Percentiles rank a stretch among this genome's conserved stretches.
phyloP scores from a whole-genome alignment of 2,329 filamentous ascomycete genomes.

The Alternaria consortialis region DNA sequence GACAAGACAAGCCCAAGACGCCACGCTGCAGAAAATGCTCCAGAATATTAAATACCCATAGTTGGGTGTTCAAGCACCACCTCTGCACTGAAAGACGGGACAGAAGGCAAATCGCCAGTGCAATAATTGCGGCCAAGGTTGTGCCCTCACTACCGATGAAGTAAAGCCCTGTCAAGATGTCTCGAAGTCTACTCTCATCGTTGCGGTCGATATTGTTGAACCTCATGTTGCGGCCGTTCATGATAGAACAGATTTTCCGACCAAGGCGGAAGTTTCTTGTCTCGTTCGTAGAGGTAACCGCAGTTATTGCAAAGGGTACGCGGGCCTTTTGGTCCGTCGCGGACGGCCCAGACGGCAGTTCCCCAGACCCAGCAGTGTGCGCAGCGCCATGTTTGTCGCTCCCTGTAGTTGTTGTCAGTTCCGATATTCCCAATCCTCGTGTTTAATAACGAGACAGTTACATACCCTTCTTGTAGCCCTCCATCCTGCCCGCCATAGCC shows the following conservation, averaged over 20 bases:
- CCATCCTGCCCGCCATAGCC: conserved; percentile 75
- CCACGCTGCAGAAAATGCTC: conserved; percentile 12
- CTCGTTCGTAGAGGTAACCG: conserved; percentile 86
- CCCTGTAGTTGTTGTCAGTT: conserved; percentile 56
- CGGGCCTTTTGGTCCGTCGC: conserved; percentile 86
- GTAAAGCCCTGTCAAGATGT: background rate
- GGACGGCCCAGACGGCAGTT: conserved; percentile 90
- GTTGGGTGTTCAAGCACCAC: background rate
- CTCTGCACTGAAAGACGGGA: too few relatives aligned
- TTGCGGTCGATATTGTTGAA: conserved; percentile 32
- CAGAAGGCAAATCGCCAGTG: too few relatives aligned
- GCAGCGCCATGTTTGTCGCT: conserved; percentile 87
- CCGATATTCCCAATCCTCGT: background rate
- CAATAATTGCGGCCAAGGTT: background rate
- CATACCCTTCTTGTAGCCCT: conserved; percentile 58
- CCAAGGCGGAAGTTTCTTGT: conserved; percentile 83
- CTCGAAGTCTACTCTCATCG: conserved; percentile 10
- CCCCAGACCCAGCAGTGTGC: conserved; percentile 88
- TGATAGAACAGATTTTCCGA: conserved; percentile 71
- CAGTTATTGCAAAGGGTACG: conserved; percentile 93
- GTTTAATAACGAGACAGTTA: conserved; percentile 13
- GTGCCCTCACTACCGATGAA: conserved; percentile 1
- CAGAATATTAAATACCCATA: background rate
- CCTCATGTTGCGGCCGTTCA: conserved; percentile 49
- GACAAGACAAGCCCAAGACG: conserved; percentile 8